Base-by-base conservation (phyloP, 805 yeast species). In the Candida nonsorbophila region DNA sequence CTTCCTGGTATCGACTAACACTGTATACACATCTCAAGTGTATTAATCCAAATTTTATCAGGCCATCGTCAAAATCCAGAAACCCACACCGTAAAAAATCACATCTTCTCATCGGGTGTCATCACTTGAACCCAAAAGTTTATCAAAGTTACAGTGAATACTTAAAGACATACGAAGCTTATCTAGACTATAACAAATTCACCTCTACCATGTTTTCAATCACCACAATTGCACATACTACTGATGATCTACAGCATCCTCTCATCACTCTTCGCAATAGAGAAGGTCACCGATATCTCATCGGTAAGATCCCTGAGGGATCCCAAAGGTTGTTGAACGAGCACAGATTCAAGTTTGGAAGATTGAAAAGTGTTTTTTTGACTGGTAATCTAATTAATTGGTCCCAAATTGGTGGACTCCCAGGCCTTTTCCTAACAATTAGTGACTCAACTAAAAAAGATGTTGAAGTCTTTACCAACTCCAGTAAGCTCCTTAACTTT, bases 231-330 rank as follows among this genome's bases (percentile, higher is more conserved):
- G 55, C 76, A 12, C 86, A 76, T 47, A 58, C 62, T 18, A 62
- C 73, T 7, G 52, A 67, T 16, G 90, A 82, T 39, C 59, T 77
- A 1, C 44, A 51, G 14, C 74, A 72, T 38, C 84, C 88, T 0
- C 54, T 76, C 17, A 48, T 80, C 9, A 53, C 75, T 44, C 52
- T 82, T 25, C 55, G 67, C 11, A 65, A 70, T 26, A 45, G 60
- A 20, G 66, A 63, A 11, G 84, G 85, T 4, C 53, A 56, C 29
- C 51, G 72, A 33, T 83, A 77, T 42, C 54, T 87, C 25, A 70
- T 90, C 47, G 98, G 97, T 3, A 77, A 78, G 31, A 54, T 84
- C 3, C 74, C 90, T 3, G 97, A 88, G 50, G 97, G 97, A 3
- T 58, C 85, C 1, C 98, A 90, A 51, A 62, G 98, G 44, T 58